phyloP scores from a whole-genome alignment of 2,329 filamentous ascomycete genomes.

The Pezizomycotina sp. region DNA sequence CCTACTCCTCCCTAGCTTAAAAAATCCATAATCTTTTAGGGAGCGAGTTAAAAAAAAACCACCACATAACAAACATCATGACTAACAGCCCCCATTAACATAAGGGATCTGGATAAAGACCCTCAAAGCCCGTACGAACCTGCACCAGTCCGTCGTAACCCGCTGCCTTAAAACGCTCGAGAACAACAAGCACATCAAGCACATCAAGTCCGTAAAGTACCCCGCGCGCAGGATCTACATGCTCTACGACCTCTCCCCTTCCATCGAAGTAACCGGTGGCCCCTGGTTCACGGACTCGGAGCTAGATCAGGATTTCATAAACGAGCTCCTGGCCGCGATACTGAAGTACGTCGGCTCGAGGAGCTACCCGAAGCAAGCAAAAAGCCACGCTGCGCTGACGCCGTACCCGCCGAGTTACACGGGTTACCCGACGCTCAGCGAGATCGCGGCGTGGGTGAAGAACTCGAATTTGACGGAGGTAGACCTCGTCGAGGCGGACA shows the following conservation, averaged over 20 bases:
- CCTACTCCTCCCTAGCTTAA: too few species aligned
- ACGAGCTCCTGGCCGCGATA: slow-evolving; percentile 54
- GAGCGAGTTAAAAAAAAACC: too few species aligned
- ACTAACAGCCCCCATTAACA: too few species aligned
- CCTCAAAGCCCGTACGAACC: slow-evolving; percentile 60
- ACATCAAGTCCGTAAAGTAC: slow-evolving; percentile 62
- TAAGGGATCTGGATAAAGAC: slow-evolving; percentile 88
- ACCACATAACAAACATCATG: too few species aligned
- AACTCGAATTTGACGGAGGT: slow-evolving; percentile 45
- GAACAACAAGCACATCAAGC: slow-evolving; percentile 63
- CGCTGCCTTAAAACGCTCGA: slow-evolving; percentile 72
- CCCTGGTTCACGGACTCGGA: slow-evolving; percentile 89
- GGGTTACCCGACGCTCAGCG: slow-evolving; percentile 62
- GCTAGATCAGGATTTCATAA: slow-evolving; percentile 76
- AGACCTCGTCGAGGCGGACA: slow-evolving; percentile 45
- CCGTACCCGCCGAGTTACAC: slow-evolving; percentile 46
- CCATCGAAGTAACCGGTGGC: slow-evolving; percentile 79
- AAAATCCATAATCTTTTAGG: too few species aligned
- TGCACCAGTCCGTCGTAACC: slow-evolving; percentile 70
- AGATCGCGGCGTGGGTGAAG: slow-evolving; percentile 61
- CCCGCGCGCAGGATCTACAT: slow-evolving; percentile 94
- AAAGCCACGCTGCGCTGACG: slow-evolving; percentile 10
- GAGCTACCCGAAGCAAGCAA: slow-evolving; percentile 43
- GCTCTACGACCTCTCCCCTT: slow-evolving; percentile 65
- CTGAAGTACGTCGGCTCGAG: slow-evolving; percentile 54